Evolutionary conservation across 768 basidiomycete genomes (phyloP).

Genomic region (Suillus discolor): DNA sequence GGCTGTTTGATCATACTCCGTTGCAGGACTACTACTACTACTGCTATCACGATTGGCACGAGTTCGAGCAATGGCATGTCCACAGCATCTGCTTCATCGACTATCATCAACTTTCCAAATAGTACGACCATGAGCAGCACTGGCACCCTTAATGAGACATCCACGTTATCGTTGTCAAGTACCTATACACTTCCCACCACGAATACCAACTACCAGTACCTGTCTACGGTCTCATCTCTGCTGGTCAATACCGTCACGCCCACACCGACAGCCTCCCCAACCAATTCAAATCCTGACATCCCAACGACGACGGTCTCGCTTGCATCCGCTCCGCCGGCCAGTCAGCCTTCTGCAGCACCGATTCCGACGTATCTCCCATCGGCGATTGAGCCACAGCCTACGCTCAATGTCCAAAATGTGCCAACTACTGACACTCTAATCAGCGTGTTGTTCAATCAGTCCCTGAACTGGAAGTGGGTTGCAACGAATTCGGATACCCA

Average conservation of each 20-base stretch:
- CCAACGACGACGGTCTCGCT: constrained; percentile 31
- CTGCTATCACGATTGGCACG: not conserved
- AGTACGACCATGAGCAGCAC: constrained; percentile 16
- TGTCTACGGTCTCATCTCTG: constrained; percentile 36
- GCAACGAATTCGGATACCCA: constrained; percentile 55
- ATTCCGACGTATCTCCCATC: constrained; percentile 65
- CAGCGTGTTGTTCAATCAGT: constrained; percentile 62
- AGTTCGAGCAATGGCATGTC: constrained; percentile 4
- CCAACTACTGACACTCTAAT: constrained; percentile 49
- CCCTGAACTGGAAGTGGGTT: constrained; percentile 73
- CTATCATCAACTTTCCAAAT: constrained; percentile 34
- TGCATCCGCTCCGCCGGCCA: constrained; percentile 22
- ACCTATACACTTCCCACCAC: constrained; percentile 16
- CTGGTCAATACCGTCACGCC: constrained; percentile 28
- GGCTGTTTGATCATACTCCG: not conserved
- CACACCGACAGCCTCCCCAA: constrained; percentile 21
- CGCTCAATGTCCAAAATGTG: constrained; percentile 30
- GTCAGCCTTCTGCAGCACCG: constrained; percentile 30
- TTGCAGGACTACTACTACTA: not conserved
- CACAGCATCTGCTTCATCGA: constrained; percentile 19
- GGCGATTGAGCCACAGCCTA: constrained; percentile 52
- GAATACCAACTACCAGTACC: constrained; percentile 36
- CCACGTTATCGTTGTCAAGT: constrained; percentile 18
- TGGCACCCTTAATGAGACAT: constrained; percentile 7
- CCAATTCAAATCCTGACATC: constrained; percentile 43